These are phyloP conservation scores for Pelagophyceae sp. DNA, from an alignment of 352 stramenopile genomes.

Conservation along the genomic window DNA sequence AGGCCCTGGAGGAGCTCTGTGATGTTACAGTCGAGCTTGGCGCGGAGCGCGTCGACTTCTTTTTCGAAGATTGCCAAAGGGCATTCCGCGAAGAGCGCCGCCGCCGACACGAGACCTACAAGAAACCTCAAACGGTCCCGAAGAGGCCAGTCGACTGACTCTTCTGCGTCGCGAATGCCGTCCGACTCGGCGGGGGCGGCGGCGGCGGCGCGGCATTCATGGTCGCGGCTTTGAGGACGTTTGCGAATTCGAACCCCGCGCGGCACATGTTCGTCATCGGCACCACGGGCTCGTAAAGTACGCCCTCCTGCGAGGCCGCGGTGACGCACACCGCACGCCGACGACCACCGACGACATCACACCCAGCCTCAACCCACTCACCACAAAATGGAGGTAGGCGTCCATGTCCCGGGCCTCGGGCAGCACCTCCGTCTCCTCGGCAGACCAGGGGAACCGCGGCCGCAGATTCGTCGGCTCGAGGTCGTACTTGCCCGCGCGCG, in stretches of 20 bases:
- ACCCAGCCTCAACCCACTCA: neutral
- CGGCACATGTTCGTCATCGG: neutral
- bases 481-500: too few relatives aligned
- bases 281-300: neutral
- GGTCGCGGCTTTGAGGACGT: neutral
- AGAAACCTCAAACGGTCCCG: neutral
- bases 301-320: neutral
- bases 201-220: neutral
- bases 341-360: neutral
- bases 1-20: too few relatives aligned
- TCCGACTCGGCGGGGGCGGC: neutral
- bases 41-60: neutral
- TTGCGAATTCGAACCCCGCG: neutral
- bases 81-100: neutral
- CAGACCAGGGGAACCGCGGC: too few relatives aligned
- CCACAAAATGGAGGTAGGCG: neutral
- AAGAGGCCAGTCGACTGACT: neutral
- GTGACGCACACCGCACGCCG: too few relatives aligned
- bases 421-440: neutral
- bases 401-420: too few relatives aligned
- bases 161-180: neutral
- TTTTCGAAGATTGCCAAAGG: neutral
- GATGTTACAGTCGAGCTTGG: neutral
- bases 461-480: too few relatives aligned
- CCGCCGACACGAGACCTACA: neutral